Evolutionary conservation across 345 rosid genomes (phyloP), one percentile per base, ranked within the genome.

Genomic region (Hibiscus tridactylites): DNA sequence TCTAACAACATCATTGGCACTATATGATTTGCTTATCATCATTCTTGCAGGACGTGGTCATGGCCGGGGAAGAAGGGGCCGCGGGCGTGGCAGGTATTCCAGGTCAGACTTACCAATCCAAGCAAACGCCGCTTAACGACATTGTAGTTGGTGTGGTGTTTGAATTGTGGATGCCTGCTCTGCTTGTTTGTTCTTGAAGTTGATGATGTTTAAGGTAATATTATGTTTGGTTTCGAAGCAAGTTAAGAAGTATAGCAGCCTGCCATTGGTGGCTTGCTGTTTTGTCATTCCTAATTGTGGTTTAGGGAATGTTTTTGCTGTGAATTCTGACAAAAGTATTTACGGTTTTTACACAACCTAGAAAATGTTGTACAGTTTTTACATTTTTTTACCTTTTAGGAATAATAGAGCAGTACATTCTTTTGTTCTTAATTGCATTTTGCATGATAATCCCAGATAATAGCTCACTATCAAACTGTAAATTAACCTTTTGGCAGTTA

Each of bases 161-260:
- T 70, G 75, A 65, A 76, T 28, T 12, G 72, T 62, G 76, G 79
- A 58, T 58, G 79, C 82, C 77, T 79, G 77, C 82, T 79, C 77
- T 73, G 73, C 74, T 9, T 44, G 75, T 76, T 68, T 72, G 64
- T 21, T 21, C 24, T 21, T 21, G 24, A 21, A 21, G 24, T 75
- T 49, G 68, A 9, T 35, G 71, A 62, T 62, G 56, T 42, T 67
- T 72, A 71, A 67, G 80, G 75, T 77, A 74, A 61, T 73, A 3
- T 70, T 26, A 33, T 73, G 73, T 68, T 68, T 69, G 37, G 75
- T 76, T 76, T 65, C 44, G 2, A 73, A 70, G 75, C 64, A 61
- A 42, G 46, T 39, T 39, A 39, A 39, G 5, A 17, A 19, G 59
- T 50, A 52, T 59, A 39, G 72, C 62, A 21, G 12, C 60, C 28